phyloP scores from a whole-genome alignment of 805 yeast species.

The Monosporozyma aquatica region DNA sequence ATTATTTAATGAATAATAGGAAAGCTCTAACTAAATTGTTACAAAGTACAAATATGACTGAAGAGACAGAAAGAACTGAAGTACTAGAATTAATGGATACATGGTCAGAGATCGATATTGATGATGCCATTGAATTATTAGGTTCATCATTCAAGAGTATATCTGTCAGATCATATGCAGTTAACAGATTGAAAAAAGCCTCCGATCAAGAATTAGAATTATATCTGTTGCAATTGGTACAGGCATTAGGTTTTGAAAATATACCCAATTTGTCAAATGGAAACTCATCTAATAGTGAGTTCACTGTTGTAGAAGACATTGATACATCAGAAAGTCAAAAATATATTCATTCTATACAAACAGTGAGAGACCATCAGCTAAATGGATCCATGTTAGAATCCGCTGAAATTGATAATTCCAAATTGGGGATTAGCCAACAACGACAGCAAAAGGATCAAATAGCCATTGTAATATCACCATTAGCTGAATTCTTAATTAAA shows the following conservation, averaged over 20 bases:
- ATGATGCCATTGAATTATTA: conserved; percentile 76
- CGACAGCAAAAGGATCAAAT: conserved; percentile 14
- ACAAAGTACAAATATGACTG: conserved; percentile 83
- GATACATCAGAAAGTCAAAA: conserved; percentile 14
- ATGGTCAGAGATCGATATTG: conserved; percentile 72
- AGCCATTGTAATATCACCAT: conserved; percentile 41
- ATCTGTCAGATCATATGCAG: conserved; percentile 78
- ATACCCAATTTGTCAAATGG: conserved; percentile 17
- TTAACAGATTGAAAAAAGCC: conserved; percentile 69
- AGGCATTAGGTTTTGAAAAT: conserved; percentile 75
- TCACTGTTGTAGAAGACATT: conserved; percentile 31
- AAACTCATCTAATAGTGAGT: conserved; percentile 27
- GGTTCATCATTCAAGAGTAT: conserved; percentile 69
- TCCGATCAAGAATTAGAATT: conserved; percentile 71
- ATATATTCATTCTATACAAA: conserved; percentile 3
- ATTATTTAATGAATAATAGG: conserved; percentile 61
- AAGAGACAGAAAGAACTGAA: conserved; percentile 69
- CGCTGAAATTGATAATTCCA: background rate
- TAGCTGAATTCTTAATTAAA: conserved; percentile 66
- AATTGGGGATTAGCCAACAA: too few relatives aligned
- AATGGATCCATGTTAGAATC: conserved; percentile 1
- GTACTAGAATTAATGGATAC: conserved; percentile 62
- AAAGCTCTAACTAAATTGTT: conserved; percentile 70
- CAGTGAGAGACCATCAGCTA: conserved; percentile 8
- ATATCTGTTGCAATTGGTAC: conserved; percentile 82